Base-by-base conservation (phyloP, 768 basidiomycete species). In the Sarcomyxa edulis region DNA sequence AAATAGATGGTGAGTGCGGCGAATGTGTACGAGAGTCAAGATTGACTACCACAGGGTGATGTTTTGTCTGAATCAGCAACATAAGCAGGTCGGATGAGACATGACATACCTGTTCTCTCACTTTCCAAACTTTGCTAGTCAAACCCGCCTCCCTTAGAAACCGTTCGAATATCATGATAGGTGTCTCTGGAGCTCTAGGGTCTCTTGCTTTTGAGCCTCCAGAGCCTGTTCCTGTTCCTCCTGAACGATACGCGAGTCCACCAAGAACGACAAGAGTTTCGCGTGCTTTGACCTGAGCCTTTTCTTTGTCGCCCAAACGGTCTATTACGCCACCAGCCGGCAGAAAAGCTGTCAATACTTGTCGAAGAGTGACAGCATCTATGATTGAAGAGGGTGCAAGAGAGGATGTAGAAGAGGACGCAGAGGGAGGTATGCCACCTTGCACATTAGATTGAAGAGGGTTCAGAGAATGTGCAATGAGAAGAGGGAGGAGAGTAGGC, bases 221-320 rank as follows among this genome's bases (percentile, higher is more conserved):
- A 8, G 65, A 54, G 39, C 64, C 66, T 3, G 63, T 41, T 7
- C 64, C 66, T 3, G 63, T 41, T 7, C 64, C 65, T 32, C 77
- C 74, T 11, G 71, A 65, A 16, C 78, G 72, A 62, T 84, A 81
- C 8, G 84, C 81, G 35, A 79, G 69, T 23, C 79, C 81, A 40
- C 83, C 89, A 14, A 91, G 72, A 37, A 78, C 66, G 32, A 84
- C 78, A n/a, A 94, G 60, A 15, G 76, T 70, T 54, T 90, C 83
- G 32, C 82, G 75, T 19, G 91, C 91, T 48, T 81, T 83, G 20
- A 77, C 66, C 46, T 89, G 74, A 8, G 79, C 66, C 45, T 69
- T 72, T 56, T 88, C 85, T 48, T 81, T 83, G 54, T 94, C 91
- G 19, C 88, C 89, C 11, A 94, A 72, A 33, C 87, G 78, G 52